Base-by-base conservation (phyloP, 2,329 filamentous ascomycete genomes). In the Fusarium pseudonygamai region DNA sequence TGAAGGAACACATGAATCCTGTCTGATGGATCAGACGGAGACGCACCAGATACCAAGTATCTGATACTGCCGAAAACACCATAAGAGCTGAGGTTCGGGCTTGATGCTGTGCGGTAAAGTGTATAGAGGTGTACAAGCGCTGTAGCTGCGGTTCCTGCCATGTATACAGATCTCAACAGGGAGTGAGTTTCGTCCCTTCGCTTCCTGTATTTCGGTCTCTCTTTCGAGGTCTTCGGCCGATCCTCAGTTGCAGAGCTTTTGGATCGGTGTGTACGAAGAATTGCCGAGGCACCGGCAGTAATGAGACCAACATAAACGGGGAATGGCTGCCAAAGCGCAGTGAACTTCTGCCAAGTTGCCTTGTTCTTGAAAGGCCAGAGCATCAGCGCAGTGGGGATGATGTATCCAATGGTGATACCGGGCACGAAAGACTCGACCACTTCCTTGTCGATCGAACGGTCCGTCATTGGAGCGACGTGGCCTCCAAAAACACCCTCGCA, bases 131-230 rank as follows among this genome's bases (percentile, higher is more conserved):
- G 66, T 2, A 64, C 5, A 10, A 56, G 12, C 1, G 34, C 24
- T 24, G 58, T 16, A 1, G 34, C 20, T 4, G 49, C 57, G 5
- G 39, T 50, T 32, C 66, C 64, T 0, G 15, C 14, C 5, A 8
- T 2, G 34, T 69, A 69, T 1, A 50, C 22, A 13, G 13, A 14
- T 32, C 28, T 45, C 12, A 69, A 3, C 3, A 56, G 4, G 0
- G 43, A 57, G 0, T 22, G 18, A 1, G 12, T 37, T 1, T 42
- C 30, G 7, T 11, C 20, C 7, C 16, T 42, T 20, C 3, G 18
- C 1, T 32, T 32, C 2, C 6, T 18, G 7, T 5, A 2, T 0
- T 6, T 1, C 14, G 0, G 3, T 1, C 3, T 15, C 2, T 26
- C 20, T 20, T 58, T 34, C 2, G 16, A 13, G 32, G 14, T 34